These are phyloP conservation scores for Monosporascus sp. DNA, from an alignment of 2,329 filamentous ascomycete species.

Conservation along the genomic window DNA sequence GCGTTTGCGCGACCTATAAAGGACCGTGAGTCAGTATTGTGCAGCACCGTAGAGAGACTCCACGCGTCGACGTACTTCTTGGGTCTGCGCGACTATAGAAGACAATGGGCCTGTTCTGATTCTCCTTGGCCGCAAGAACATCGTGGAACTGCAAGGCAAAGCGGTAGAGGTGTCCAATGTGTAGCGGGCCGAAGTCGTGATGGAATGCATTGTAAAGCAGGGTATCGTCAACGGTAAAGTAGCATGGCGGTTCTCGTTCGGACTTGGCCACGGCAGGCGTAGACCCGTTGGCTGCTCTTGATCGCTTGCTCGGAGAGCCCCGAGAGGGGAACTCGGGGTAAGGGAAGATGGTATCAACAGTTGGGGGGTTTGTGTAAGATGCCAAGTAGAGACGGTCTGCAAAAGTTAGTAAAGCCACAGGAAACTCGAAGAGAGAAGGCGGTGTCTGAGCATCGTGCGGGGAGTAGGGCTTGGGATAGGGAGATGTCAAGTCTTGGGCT, in stretches of 20 bases:
- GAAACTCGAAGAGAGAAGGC: conserved; percentile 14
- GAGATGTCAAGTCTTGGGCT: background rate
- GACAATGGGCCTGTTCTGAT: conserved; percentile 83
- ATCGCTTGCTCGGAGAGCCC: conserved; percentile 71
- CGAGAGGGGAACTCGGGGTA: conserved; percentile 56
- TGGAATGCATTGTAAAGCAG: conserved; percentile 98
- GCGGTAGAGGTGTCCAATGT: conserved; percentile 94
- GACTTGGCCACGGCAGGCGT: conserved; percentile 38
- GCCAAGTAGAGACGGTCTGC: conserved; percentile 91
- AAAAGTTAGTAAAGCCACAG: conserved; percentile 33
- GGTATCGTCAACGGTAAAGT: conserved; percentile 90
- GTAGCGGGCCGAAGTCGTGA: conserved; percentile 94
- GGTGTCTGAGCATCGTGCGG: conserved; percentile 8
- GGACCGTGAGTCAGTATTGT: conserved; percentile 17
- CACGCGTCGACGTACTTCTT: conserved; percentile 59
- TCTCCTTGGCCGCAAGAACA: conserved; percentile 84
- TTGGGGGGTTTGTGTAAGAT: conserved; percentile 79
- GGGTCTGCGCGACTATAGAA: conserved; percentile 95
- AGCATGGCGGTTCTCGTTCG: conserved; percentile 66
- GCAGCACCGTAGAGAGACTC: background rate
- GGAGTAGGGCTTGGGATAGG: conserved; percentile 2
- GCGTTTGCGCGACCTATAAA: conserved; percentile 77
- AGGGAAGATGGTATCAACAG: conserved; percentile 78
- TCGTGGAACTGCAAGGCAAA: conserved; percentile 96
- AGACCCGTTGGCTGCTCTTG: conserved; percentile 56